These are phyloP conservation scores for Arthromyces matolae DNA, from an alignment of 768 basidiomycete species.

Conservation along the genomic window DNA sequence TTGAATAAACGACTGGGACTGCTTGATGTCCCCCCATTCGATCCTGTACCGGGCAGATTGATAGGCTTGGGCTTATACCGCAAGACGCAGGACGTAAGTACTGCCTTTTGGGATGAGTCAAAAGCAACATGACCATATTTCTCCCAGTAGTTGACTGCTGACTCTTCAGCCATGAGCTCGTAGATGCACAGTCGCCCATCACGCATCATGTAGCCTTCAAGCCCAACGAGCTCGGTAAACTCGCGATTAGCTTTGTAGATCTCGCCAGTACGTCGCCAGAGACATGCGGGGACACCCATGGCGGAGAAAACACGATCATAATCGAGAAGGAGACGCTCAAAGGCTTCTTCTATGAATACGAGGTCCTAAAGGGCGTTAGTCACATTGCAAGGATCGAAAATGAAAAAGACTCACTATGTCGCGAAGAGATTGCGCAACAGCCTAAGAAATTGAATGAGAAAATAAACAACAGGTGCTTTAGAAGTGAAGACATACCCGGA, in stretches of 20 bases:
- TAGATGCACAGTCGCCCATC: conserved; percentile 95
- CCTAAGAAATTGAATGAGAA: conserved; percentile 32
- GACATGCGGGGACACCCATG: conserved; percentile 95
- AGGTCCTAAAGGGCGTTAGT: conserved; percentile 55
- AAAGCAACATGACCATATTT: conserved; percentile 96
- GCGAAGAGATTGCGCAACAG: conserved; percentile 78
- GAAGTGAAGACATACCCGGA: conserved; percentile 50
- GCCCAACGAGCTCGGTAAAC: conserved; percentile 86
- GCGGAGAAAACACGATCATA: conserved; percentile 93
- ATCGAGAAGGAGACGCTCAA: conserved; percentile 91
- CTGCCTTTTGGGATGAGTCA: conserved; percentile 88
- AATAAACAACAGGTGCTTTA: not conserved
- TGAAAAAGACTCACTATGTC: conserved; percentile 56
- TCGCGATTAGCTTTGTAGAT: conserved; percentile 98
- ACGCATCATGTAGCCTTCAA: conserved; percentile 85
- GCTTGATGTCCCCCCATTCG: not conserved
- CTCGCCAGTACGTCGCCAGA: conserved; percentile 96
- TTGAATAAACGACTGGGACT: conserved; percentile 4
- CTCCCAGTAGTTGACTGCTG: conserved; percentile 98
- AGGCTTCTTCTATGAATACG: conserved; percentile 96
- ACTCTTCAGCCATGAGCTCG: conserved; percentile 97
- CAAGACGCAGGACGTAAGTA: conserved; percentile 87
- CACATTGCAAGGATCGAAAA: conserved; percentile 2
- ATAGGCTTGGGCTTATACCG: conserved; percentile 62
- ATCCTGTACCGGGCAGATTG: conserved; percentile 22